Evolutionary conservation across 441 rosid species (phyloP), one percentile per base, ranked within the genome.

Genomic region (Eruca vesicaria): DNA sequence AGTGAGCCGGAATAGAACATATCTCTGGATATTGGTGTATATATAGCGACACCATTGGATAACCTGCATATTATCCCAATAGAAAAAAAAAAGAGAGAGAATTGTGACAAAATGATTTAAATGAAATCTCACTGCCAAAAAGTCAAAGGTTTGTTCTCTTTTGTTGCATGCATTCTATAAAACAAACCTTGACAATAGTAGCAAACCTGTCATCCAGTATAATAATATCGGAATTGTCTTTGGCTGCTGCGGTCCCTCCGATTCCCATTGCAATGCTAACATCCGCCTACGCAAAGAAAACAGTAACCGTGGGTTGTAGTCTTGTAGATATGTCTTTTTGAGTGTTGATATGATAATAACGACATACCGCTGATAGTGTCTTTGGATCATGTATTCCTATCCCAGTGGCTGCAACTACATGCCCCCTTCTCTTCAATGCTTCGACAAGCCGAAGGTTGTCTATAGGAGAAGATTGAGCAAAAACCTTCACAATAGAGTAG

Each of bases 321-420:
- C n/a, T n/a, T n/a, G n/a, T 9, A 0, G 41, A 35, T 35, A 32
- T n/a, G n/a, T n/a, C 9, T 15, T 45, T 15, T 5, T 45, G 56
- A 8, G 21, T 18, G 18, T 50, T 18, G 2, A 16, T 15, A 8
- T 50, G 55, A 93, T 78, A 68, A 55, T 14, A 33, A 36, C 9
- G 32, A 69, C 78, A 82, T 41, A 91, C 98, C 97, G 80, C 90
- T 38, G 43, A 85, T 71, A 93, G 89, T 56, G 88, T 91, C 80
- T 90, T 84, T 71, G 93, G 85, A 77, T 91, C 98, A 84, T 90
- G 91, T 66, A 95, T 90, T 50, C 94, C 98, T 84, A 90, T 97
- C 64, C 98, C 97, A 52, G 97, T 90, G 66, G 88, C 97, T 74
- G 97, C 98, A 59, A 93, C 96, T 76, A 88, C 88, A 70, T 88